Percentiles rank a stretch among this genome's conserved stretches.
These are phyloP conservation scores for Allium cepa DNA, from an alignment of 106 monocot species.

Conservation along the genomic window DNA sequence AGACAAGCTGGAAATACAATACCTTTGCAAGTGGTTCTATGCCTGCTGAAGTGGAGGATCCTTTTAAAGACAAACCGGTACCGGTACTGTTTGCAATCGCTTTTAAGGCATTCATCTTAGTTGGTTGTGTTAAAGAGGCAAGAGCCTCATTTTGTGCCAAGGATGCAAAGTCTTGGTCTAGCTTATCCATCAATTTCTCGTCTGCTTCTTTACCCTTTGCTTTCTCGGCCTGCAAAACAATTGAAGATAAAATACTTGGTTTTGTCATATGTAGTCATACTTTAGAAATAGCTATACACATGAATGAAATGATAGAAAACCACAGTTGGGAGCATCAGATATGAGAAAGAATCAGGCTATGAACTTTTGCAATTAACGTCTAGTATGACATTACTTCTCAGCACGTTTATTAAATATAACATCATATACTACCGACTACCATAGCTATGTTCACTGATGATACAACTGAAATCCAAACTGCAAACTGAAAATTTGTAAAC, in stretches of 20 bases:
- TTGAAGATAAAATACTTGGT: background rate
- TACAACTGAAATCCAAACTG: too few species aligned
- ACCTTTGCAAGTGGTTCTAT: constrained; percentile 39
- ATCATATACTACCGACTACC: too few species aligned
- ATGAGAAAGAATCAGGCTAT: too few species aligned
- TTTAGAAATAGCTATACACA: too few species aligned
- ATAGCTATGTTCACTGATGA: too few species aligned
- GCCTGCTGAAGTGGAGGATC: constrained; percentile 11
- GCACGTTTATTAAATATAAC: too few species aligned
- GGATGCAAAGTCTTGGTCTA: constrained; percentile 56
- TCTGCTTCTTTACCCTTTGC: constrained; percentile 83
- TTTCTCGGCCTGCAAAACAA: constrained; percentile 62
- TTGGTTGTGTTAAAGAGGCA: constrained; percentile 35
- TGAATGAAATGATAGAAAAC: too few species aligned
- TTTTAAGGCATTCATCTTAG: constrained; percentile 44
- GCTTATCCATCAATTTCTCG: constrained; percentile 50
- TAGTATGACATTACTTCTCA: too few species aligned
- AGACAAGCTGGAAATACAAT: background rate
- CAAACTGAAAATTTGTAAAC: too few species aligned
- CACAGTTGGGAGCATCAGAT: too few species aligned
- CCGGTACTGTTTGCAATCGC: constrained; percentile 31
- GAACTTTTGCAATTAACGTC: too few species aligned
- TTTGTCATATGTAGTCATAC: background rate
- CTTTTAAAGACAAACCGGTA: constrained; percentile 7
- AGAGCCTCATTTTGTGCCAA: constrained; percentile 69